Evolutionary conservation across 2,329 filamentous ascomycete species (phyloP).

Genomic region (Bisporella sp.): DNA sequence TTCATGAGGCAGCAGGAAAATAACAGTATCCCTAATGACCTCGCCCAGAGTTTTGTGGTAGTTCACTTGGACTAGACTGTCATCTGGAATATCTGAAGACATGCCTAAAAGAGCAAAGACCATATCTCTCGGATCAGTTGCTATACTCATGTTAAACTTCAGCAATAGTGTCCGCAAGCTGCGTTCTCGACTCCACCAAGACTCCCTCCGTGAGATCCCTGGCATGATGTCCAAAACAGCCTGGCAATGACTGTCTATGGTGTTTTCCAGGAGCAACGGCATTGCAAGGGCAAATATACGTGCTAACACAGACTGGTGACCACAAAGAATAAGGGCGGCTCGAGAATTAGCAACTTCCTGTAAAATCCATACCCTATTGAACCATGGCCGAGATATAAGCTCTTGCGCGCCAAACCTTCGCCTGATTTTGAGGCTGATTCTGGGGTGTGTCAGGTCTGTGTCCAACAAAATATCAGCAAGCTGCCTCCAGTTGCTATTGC

Average conservation of each 20-base stretch:
- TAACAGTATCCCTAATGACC: not conserved
- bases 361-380: not conserved
- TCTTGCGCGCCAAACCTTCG: too few relatives aligned
- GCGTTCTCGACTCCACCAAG: conserved; percentile 7
- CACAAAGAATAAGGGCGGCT: conserved; percentile 4
- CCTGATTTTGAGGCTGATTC: too few relatives aligned
- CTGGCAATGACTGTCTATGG: conserved; percentile 2
- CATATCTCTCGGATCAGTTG: conserved; percentile 8
- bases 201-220: conserved; percentile 1
- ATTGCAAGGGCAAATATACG: conserved; percentile 1
- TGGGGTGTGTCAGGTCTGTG: too few relatives aligned
- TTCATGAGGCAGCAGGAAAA: not conserved
- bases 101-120: conserved; percentile 9
- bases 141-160: conserved; percentile 9
- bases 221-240: conserved; percentile 11
- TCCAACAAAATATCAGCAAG: too few relatives aligned
- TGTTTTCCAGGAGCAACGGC: not conserved
- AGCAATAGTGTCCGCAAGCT: conserved; percentile 4
- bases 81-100: conserved; percentile 2
- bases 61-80: not conserved
- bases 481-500: too few relatives aligned
- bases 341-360: conserved; percentile 7
- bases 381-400: too few relatives aligned
- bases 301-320: conserved; percentile 3
- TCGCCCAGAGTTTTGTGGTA: not conserved